These are phyloP conservation scores for Wickerhamomyces mucosus DNA, from an alignment of 805 yeast genomes.

Conservation along the genomic window DNA sequence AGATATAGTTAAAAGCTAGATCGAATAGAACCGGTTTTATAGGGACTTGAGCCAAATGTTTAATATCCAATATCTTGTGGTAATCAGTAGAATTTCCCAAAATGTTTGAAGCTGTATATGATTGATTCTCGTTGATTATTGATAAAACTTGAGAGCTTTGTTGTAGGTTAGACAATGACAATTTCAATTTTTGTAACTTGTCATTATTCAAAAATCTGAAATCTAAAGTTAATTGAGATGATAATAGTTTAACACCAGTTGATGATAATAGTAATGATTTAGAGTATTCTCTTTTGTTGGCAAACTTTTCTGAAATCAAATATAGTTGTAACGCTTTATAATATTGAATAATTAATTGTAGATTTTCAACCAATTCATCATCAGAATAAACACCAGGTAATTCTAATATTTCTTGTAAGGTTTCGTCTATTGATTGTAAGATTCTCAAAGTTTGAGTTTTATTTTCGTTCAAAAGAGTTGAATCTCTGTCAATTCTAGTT, in stretches of 20 bases:
- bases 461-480: slow-evolving; percentile 13
- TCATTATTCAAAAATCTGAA: slow-evolving; percentile 28
- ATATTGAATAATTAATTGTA: slow-evolving; percentile 39
- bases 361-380: slow-evolving; percentile 49
- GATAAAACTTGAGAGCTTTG: slow-evolving; percentile 37
- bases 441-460: slow-evolving; percentile 28
- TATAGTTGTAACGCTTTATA: slow-evolving; percentile 36
- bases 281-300: slow-evolving; percentile 28
- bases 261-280: slow-evolving; percentile 39
- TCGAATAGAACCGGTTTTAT: slow-evolving; percentile 90
- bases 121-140: slow-evolving; percentile 29
- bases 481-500: slow-evolving; percentile 66
- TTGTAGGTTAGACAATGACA: slow-evolving; percentile 12
- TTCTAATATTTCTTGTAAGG: slow-evolving; percentile 54
- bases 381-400: slow-evolving; percentile 91
- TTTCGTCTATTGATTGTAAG: slow-evolving; percentile 34
- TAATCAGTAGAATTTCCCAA: slow-evolving; percentile 15
- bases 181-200: slow-evolving; percentile 16
- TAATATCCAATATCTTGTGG: slow-evolving; percentile 21
- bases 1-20: slow-evolving; percentile 75
- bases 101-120: slow-evolving; percentile 16
- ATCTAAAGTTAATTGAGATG: slow-evolving; percentile 10
- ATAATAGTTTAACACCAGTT: slow-evolving; percentile 18
- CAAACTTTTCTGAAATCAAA: slow-evolving; percentile 36
- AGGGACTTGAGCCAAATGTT: slow-evolving; percentile 44